A percentile compares a stretch with the other conserved stretches of the same genome.
Conservation (phyloP, 1,284 basidiomycete genomes). For the Trichosporon sp. region DNA sequence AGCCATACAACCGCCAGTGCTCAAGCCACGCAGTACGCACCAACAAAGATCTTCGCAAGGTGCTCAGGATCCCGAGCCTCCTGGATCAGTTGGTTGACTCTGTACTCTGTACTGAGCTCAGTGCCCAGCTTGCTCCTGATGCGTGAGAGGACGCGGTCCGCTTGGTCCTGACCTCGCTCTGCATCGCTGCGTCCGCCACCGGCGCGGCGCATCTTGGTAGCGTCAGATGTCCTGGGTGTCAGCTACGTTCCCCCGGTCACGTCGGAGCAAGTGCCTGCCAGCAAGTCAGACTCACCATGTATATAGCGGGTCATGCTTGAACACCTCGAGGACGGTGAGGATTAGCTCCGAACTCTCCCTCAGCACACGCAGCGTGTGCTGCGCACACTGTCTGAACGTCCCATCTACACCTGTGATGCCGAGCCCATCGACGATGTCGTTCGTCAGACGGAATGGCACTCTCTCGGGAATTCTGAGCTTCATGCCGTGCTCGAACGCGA, state of each 20-base stretch:
- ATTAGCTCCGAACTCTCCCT: slow-evolving; percentile 79
- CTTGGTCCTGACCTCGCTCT: slow-evolving; percentile 64
- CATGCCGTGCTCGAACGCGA: slow-evolving; percentile 95
- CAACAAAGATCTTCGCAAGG: slow-evolving; percentile 70
- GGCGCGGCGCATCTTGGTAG: slow-evolving; percentile 51
- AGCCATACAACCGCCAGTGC: not conserved
- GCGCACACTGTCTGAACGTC: slow-evolving; percentile 89
- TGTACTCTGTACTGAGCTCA: slow-evolving; percentile 81
- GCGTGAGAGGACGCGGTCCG: slow-evolving; percentile 75
- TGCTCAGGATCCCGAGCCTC: slow-evolving; percentile 76
- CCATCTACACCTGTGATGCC: slow-evolving; percentile 86
- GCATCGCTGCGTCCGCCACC: slow-evolving; percentile 24
- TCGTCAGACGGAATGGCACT: slow-evolving; percentile 91
- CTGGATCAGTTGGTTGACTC: slow-evolving; percentile 86
- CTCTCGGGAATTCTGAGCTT: slow-evolving; percentile 73
- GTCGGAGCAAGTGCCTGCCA: not conserved
- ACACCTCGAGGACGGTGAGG: slow-evolving; percentile 91
- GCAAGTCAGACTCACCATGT: slow-evolving; percentile 61
- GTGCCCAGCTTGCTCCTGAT: slow-evolving; percentile 77
- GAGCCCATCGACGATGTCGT: slow-evolving; percentile 89
- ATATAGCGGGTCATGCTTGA: slow-evolving; percentile 92
- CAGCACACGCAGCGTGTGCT: slow-evolving; percentile 87
- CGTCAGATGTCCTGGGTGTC: slow-evolving; percentile 55
- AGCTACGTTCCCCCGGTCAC: not conserved
- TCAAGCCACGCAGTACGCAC: slow-evolving; percentile 35